Percentiles rank a stretch among this genome's conserved stretches.
Evolutionary conservation across 2,329 filamentous ascomycete species (phyloP).

Genomic region (Penicillium paneum): DNA sequence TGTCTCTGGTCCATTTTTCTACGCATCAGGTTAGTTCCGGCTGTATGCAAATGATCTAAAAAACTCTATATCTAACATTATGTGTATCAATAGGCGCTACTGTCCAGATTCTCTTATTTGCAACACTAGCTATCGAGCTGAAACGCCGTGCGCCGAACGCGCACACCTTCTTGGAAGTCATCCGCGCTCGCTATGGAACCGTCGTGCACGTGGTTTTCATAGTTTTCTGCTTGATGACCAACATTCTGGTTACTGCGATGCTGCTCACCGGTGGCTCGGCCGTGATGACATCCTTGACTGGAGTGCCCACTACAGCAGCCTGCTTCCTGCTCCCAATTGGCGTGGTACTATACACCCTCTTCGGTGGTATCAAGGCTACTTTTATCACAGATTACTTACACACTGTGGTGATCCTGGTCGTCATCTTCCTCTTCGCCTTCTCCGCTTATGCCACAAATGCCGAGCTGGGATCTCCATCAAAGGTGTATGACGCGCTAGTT

Average conservation of each 20-base stretch:
- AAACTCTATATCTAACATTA: conserved; percentile 55
- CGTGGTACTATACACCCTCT: conserved; percentile 74
- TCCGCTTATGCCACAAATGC: conserved; percentile 74
- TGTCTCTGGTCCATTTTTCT: conserved; percentile 64
- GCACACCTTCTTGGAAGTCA: conserved; percentile 79
- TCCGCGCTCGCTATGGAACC: conserved; percentile 74
- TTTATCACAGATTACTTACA: conserved; percentile 85
- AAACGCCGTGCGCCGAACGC: conserved; percentile 85
- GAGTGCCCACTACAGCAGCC: conserved; percentile 73
- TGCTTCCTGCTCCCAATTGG: conserved; percentile 80
- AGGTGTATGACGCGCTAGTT: conserved; percentile 74
- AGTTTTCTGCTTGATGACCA: conserved; percentile 77
- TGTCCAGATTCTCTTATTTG: conserved; percentile 84
- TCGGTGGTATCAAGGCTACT: conserved; percentile 77
- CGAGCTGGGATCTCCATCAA: conserved; percentile 68
- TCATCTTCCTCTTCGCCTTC: conserved; percentile 81
- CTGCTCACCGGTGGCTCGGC: conserved; percentile 78
- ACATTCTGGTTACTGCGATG: conserved; percentile 86
- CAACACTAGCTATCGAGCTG: conserved; percentile 83
- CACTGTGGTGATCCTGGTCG: conserved; percentile 69
- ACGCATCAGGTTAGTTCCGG: conserved; percentile 57
- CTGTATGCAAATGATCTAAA: neutral
- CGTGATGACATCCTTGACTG: conserved; percentile 68
- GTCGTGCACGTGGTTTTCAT: conserved; percentile 74
- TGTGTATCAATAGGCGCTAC: conserved; percentile 55